A percentile compares a stretch with the other conserved stretches of the same genome.
These are phyloP conservation scores for Pythium insidiosum DNA, from an alignment of 352 stramenopile genomes.

Conservation along the genomic window DNA sequence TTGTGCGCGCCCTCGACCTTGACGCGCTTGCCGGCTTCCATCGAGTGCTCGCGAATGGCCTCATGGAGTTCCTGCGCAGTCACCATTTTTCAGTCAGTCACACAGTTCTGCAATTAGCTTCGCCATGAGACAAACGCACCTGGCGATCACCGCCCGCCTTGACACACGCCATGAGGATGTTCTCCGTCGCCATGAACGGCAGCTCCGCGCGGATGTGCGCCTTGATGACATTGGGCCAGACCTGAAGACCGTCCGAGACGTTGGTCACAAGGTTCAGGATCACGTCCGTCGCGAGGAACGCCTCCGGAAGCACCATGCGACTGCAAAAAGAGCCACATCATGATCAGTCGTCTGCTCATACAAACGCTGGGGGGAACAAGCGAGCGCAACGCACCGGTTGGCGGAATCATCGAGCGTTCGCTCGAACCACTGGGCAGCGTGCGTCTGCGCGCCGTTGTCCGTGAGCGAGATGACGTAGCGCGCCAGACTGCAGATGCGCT, in stretches of 20 bases:
- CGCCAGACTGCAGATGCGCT: constrained; percentile 96
- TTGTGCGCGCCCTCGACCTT: constrained; percentile 98
- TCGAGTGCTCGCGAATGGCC: constrained; percentile 97
- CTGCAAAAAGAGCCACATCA: constrained; percentile 16
- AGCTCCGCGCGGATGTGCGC: constrained; percentile 97
- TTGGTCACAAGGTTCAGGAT: constrained; percentile 97
- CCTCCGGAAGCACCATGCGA: constrained; percentile 96
- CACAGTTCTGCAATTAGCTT: too few relatives aligned
- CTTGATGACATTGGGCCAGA: constrained; percentile 94
- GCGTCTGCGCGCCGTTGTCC: constrained; percentile 94
- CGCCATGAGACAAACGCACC: too few relatives aligned
- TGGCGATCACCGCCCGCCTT: constrained; percentile 98
- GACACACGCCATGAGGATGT: constrained; percentile 99
- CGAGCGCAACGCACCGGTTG: constrained; percentile 88
- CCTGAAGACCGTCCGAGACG: constrained; percentile 95
- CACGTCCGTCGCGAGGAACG: constrained; percentile 96
- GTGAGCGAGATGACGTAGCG: constrained; percentile 98
- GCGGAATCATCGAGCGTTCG: constrained; percentile 98
- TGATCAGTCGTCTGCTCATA: too few relatives aligned
- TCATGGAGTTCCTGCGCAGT: constrained; percentile 95
- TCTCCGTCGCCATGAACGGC: constrained; percentile 99
- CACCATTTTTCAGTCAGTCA: too few relatives aligned
- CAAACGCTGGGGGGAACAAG: too few relatives aligned
- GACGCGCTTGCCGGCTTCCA: constrained; percentile 95
- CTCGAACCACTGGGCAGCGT: constrained; percentile 98